Conservation (phyloP, 306 rosid species). For the Fragaria ananassa region DNA sequence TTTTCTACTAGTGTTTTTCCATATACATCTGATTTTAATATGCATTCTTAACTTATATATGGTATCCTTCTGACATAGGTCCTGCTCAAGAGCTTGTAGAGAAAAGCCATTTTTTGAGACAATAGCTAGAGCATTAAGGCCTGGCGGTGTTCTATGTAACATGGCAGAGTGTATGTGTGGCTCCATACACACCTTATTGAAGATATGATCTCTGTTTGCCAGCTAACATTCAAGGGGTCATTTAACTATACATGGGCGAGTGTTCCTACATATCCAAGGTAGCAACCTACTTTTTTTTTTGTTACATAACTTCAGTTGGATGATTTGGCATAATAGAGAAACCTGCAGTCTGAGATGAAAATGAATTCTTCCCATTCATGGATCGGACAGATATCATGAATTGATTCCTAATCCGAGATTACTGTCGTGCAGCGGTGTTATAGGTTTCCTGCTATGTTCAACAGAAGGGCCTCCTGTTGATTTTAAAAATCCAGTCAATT, state of each 20-base stretch:
- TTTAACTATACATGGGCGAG: conserved; percentile 90
- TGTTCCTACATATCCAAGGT: conserved; percentile 98
- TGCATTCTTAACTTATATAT: background rate
- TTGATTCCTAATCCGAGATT: conserved; percentile 2
- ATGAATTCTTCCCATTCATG: background rate
- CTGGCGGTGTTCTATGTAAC: conserved; percentile 94
- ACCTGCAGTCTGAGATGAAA: background rate
- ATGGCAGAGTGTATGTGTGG: conserved; percentile 99
- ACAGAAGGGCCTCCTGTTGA: conserved; percentile 84
- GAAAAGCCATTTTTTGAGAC: conserved; percentile 90
- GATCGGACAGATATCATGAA: background rate
- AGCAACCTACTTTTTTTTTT: background rate
- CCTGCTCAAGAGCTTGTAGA: conserved; percentile 98
- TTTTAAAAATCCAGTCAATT: conserved; percentile 76
- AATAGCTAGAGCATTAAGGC: conserved; percentile 81
- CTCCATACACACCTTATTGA: conserved; percentile 94
- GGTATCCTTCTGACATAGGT: conserved; percentile 44
- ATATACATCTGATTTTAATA: background rate
- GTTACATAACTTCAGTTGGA: too few species aligned
- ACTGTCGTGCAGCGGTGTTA: conserved; percentile 67
- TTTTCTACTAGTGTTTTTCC: background rate
- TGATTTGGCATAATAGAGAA: background rate
- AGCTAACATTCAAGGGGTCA: conserved; percentile 74
- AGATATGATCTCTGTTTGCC: conserved; percentile 71
- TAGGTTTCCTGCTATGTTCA: conserved; percentile 84